Base-by-base conservation (phyloP, 306 rosid genomes). In the Quillaja saponaria region DNA sequence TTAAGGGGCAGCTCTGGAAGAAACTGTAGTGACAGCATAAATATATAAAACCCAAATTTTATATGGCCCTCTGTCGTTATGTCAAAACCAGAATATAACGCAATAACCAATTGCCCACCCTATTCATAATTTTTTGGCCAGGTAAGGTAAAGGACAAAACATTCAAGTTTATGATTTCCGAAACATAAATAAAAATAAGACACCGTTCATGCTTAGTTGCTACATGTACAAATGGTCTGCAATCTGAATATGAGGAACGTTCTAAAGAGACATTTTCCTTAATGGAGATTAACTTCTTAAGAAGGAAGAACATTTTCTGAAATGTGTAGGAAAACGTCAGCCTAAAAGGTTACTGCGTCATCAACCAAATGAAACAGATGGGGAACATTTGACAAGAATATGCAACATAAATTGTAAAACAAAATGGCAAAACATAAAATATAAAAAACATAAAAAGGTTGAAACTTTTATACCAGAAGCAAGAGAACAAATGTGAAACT, bases 31-130 rank as follows among this genome's bases (percentile, higher is more conserved):
- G n/a, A n/a, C n/a, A n/a, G n/a, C n/a, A n/a, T n/a, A n/a, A n/a
- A n/a, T n/a, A n/a, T n/a, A n/a, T n/a, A n/a, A 48, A 34, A 28
- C 19, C 55, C 47, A 33, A 68, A 25, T 19, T 49, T 44, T n/a
- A 52, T 13, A n/a, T n/a, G n/a, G n/a, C n/a, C n/a, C n/a, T n/a
- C n/a, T n/a, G n/a, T n/a, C n/a, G n/a, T n/a, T 13, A n/a, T 51
- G 41, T 21, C 49, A 49, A 50, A 39, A 48, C 17, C 61, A 18
- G 1, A 3, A 14, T 40, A 34, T 21, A 35, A 35, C 49, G 0
- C 17, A 16, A 7, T n/a, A 34, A 42, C 33, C 34, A 49, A 19
- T n/a, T n/a, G n/a, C n/a, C n/a, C n/a, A n/a, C n/a, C n/a, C n/a
- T n/a, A n/a, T n/a, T n/a, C n/a, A n/a, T n/a, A n/a, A n/a, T n/a